Base-by-base conservation (phyloP, 2,329 filamentous ascomycete genomes). In the Cadophora malorum region DNA sequence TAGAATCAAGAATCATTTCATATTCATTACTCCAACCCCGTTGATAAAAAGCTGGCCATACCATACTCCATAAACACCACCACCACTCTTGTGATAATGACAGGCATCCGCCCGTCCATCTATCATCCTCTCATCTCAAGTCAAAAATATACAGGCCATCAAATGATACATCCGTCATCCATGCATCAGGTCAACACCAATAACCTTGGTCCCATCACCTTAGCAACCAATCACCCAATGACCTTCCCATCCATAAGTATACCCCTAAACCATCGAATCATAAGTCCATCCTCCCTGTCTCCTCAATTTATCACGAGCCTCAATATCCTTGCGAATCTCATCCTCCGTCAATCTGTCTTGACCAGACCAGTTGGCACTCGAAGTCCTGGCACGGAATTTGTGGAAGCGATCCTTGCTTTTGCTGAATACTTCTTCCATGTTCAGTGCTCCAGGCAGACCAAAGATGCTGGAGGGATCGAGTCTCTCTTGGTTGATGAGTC, bases 341-440 rank as follows among this genome's bases (percentile, higher is more conserved):
- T 96, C 94, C 72, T 94, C 91, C 0, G 94, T 97, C 74, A 99
- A 83, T 64, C 84, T 81, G 79, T 99, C 96, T 3, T 90, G 84
- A 65, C 92, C 87, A 76, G 87, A 90, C 96, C 96, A 99, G 81
- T 97, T 96, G 45, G 96, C 96, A 80, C 93, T 97, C 74, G 93
- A 97, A 5, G 95, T 97, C 66, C 96, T 87, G 63, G 92, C 90
- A 21, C 96, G 88, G 84, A 97, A 98, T 77, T 93, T 92, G 83
- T 92, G 92, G 79, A 92, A 89, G 71, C 91, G 84, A 66, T 95
- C 93, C 79, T 94, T 94, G 79, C 91, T 94, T 79, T 94, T 93
- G 80, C 86, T 91, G 81, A 99, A 99, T 38, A 97, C 94, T 78
- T 98, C 94, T 76, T 99, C 96, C 90, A 99, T 96, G 76, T 93